phyloP scores from a whole-genome alignment of 2,329 filamentous ascomycete species.

The Aspergillus transmontanensis region DNA sequence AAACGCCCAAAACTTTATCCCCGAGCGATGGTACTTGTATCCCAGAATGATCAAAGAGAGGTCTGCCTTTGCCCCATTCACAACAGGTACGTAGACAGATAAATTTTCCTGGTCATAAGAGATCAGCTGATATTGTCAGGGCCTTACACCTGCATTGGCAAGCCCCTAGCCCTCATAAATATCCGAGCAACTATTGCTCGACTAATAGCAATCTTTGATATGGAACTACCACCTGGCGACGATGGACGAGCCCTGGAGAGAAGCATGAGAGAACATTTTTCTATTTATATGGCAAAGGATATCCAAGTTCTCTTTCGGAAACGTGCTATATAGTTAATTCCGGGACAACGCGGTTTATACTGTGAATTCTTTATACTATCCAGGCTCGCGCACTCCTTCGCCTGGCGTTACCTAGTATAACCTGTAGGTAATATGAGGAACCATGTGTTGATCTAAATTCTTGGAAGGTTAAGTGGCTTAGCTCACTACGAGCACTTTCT shows the following conservation, averaged over 20 bases:
- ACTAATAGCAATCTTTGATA: conserved; percentile 5
- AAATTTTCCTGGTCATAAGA: not conserved
- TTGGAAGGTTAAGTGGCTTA: not conserved
- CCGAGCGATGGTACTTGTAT: conserved; percentile 38
- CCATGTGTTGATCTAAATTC: not conserved
- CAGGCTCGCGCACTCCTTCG: not conserved
- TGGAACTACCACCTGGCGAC: conserved; percentile 1
- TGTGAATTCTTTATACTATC: not conserved
- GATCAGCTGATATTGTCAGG: not conserved
- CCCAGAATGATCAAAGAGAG: conserved; percentile 38
- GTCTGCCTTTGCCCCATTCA: conserved; percentile 39
- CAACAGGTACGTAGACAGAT: conserved; percentile 24
- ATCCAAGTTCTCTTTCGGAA: not conserved
- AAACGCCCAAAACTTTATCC: conserved; percentile 25
- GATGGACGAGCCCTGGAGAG: conserved; percentile 6
- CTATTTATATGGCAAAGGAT: not conserved
- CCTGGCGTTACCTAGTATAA: not conserved
- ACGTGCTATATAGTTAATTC: not conserved
- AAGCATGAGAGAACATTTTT: conserved; percentile 7
- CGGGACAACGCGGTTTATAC: not conserved
- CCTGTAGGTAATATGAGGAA: not conserved
- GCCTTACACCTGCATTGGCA: conserved; percentile 9
- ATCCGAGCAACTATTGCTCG: conserved; percentile 8
- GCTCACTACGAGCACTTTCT: too few species aligned
- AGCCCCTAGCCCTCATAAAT: conserved; percentile 7